These are phyloP conservation scores for Eimeria maxima DNA, from an alignment of 169 alveolate genomes.

Conservation along the genomic window DNA sequence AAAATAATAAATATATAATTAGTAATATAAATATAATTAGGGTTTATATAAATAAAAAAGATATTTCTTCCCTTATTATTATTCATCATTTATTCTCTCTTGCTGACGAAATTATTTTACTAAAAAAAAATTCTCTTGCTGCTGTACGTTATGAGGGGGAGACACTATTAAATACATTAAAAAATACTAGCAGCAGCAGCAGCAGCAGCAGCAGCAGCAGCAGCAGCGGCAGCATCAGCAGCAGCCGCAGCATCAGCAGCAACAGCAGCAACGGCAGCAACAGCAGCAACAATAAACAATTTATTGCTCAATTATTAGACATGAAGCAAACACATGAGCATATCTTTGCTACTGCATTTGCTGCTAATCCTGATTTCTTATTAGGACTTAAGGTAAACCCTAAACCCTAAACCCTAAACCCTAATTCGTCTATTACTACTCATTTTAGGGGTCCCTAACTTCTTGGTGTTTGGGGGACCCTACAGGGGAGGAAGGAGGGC, in stretches of 20 bases:
- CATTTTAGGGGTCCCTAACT: too few species aligned
- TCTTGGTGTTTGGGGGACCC: too few species aligned
- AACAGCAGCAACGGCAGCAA: conserved; percentile 29
- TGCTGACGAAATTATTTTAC: neutral
- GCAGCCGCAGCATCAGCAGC: conserved; percentile 20
- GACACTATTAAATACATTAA: neutral
- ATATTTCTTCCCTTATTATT: too few species aligned
- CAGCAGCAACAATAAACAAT: conserved; percentile 11
- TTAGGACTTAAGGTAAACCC: neutral
- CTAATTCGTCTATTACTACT: too few species aligned
- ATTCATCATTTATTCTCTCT: neutral
- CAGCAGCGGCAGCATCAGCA: neutral
- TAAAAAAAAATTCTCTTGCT: neutral
- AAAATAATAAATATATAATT: too few species aligned
- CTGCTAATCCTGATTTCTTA: neutral
- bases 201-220: too few species aligned
- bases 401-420: neutral
- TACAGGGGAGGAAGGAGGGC: too few species aligned
- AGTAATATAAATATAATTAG: too few species aligned
- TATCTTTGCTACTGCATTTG: neutral
- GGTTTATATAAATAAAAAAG: too few species aligned
- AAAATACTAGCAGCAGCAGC: too few species aligned
- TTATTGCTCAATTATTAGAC: neutral
- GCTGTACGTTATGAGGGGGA: neutral
- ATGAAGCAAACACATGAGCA: conserved; percentile 35